phyloP scores from a whole-genome alignment of 257 asterid species.

The Verbascum thapsus region DNA sequence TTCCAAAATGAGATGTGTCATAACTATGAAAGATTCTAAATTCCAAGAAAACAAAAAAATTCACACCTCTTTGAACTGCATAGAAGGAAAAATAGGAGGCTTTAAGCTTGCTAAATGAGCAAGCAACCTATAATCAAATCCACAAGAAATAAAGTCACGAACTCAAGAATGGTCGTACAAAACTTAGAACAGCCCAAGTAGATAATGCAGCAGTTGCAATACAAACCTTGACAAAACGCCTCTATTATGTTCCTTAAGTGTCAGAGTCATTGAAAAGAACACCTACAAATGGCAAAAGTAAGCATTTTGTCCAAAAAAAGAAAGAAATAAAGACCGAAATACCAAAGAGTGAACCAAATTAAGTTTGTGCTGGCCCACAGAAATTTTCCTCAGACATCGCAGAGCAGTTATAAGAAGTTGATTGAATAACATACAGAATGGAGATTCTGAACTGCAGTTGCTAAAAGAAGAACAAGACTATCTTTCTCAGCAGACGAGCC shows the following conservation, averaged over 20 bases:
- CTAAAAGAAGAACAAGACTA: conserved; percentile 49
- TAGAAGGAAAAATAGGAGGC: conserved; percentile 59
- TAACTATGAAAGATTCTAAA: conserved; percentile 20
- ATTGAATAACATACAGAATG: conserved; percentile 54
- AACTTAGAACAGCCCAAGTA: conserved; percentile 4
- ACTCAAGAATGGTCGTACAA: conserved; percentile 14
- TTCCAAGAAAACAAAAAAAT: conserved; percentile 12
- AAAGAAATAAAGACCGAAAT: neutral
- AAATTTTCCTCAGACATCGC: neutral
- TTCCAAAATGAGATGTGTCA: conserved; percentile 34
- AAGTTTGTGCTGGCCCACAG: no score
- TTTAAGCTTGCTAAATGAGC: conserved; percentile 53
- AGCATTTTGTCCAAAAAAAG: conserved; percentile 11
- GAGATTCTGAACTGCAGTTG: conserved; percentile 52
- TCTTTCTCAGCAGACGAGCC: conserved; percentile 57
- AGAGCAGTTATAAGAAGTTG: conserved; percentile 5
- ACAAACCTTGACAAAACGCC: conserved; percentile 58
- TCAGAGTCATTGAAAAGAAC: conserved; percentile 57
- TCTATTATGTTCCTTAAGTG: conserved; percentile 53
- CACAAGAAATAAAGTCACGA: conserved; percentile 26
- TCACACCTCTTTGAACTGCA: conserved; percentile 75
- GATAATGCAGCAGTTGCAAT: conserved; percentile 17
- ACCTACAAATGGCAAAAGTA: conserved; percentile 56
- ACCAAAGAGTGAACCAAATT: no score
- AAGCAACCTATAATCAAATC: conserved; percentile 59